A percentile compares a stretch with the other conserved stretches of the same genome.
phyloP scores from a whole-genome alignment of 768 basidiomycete species.

The Mycena galopus region DNA sequence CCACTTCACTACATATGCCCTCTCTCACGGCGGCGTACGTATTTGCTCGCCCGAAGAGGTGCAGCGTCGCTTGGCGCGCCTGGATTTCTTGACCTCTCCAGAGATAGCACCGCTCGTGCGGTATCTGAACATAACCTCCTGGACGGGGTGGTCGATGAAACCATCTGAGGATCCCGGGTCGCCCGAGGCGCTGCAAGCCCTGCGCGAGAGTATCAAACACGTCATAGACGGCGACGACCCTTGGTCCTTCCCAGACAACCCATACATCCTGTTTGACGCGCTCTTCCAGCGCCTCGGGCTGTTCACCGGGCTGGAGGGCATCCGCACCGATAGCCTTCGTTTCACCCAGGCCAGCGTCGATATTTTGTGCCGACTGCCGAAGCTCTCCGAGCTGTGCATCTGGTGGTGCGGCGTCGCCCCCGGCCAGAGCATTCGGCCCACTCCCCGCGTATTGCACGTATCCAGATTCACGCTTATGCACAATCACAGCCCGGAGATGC shows the following conservation, averaged over 20 bases:
- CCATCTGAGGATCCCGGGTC: too few species aligned
- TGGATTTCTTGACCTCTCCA: conserved; percentile 1
- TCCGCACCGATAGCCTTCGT: neutral
- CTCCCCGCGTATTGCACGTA: neutral
- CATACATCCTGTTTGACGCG: conserved; percentile 8
- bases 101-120: conserved; percentile 17
- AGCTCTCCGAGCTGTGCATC: neutral
- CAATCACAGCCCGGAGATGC: neutral
- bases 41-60: neutral
- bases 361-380: conserved; percentile 1
- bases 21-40: neutral
- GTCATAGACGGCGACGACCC: too few species aligned
- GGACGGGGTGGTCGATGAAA: too few species aligned
- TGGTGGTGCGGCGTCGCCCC: neutral
- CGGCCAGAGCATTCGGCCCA: neutral
- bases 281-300: conserved; percentile 1
- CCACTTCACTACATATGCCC: neutral
- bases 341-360: conserved; percentile 16
- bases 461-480: neutral
- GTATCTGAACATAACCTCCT: neutral
- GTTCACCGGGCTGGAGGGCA: neutral
- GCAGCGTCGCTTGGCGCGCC: neutral
- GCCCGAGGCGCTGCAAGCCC: too few species aligned
- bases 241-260: neutral
- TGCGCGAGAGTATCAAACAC: too few species aligned